Evolutionary conservation across 1,284 basidiomycete genomes (phyloP), one percentile per base, ranked within the genome.

Genomic region (Porphyrellus sp.): DNA sequence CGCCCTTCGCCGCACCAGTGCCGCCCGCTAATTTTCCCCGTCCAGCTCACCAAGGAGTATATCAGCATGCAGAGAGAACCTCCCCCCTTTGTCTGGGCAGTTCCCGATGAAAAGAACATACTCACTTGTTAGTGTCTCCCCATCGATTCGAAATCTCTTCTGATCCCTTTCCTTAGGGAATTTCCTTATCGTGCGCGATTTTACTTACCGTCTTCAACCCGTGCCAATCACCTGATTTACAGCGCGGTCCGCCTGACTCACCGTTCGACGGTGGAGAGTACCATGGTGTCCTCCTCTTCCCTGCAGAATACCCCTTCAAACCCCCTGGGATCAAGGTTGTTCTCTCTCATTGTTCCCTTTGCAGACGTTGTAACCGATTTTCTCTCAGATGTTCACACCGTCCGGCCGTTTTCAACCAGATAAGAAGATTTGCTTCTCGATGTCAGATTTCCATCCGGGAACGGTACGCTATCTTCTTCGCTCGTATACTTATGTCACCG

Each of bases 81-180:
- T 24, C 94, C 94, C 3, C 93, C 93, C 54, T 96, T 93, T 71
- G 87, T 96, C 42, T 95, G 91, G 86, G 93, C 93, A 38, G 81
- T 82, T 39, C 94, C 94, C 25, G 92, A 96, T 63, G 94, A 97
- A 80, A 95, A 93, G 83, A 95, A 98, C 71, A 94, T 97, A 59
- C 73, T 97, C 41, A 89, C 78, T 51, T 92, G 89, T 91, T 66
- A 70, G 89, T 77, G 6, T 37, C 1, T 20, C 21, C 1, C 20
- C 34, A 30, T 53, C 55, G 31, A 48, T 35, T 33, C 39, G 30
- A 39, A 46, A 46, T 15, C 16, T 33, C 8, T 28, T 48, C 49
- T 55, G 44, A 56, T 49, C 43, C 42, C 21, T 35, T 46, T 31
- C 31, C 46, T 38, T 60, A 95, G 92, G 92, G 92, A 91, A 94